Conservation (phyloP, 257 asterid genomes). For the Schizonepeta tenuifolia region DNA sequence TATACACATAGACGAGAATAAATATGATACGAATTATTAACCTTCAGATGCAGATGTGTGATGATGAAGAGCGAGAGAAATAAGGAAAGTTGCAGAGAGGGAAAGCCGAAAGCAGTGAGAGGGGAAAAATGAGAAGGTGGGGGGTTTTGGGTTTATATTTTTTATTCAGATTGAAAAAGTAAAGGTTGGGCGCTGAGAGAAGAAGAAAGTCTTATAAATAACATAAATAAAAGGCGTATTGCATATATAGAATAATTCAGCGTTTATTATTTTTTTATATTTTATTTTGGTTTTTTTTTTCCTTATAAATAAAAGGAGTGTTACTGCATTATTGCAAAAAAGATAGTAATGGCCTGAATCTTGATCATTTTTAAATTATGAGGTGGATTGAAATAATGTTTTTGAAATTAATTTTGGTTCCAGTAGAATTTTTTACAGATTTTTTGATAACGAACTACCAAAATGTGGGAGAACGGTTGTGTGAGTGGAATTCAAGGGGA, state of each 20-base stretch:
- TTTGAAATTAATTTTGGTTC: too few species aligned
- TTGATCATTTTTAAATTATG: too few species aligned
- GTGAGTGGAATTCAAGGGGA: too few species aligned
- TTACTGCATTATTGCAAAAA: too few species aligned
- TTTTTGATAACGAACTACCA: too few species aligned
- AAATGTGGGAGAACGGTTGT: too few species aligned
- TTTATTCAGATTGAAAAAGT: not conserved
- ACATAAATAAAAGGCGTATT: not conserved
- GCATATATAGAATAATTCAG: not conserved
- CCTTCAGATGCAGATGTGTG: slow-evolving; percentile 26
- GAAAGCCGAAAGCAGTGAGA: slow-evolving; percentile 30
- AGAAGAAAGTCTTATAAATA: not conserved
- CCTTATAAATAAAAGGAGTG: not conserved
- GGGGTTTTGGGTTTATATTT: slow-evolving; percentile 7
- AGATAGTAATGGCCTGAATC: too few species aligned
- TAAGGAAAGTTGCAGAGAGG: slow-evolving; percentile 12
- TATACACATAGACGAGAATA: not conserved
- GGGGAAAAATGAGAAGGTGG: not conserved
- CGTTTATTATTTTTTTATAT: not conserved
- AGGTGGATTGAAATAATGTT: too few species aligned
- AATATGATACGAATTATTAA: slow-evolving; percentile 7
- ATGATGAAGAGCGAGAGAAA: not conserved
- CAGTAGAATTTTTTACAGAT: too few species aligned
- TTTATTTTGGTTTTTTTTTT: not conserved
- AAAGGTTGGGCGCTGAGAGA: not conserved